phyloP scores from a whole-genome alignment of 2,329 filamentous ascomycete genomes.

The Talaromyces sp. region DNA sequence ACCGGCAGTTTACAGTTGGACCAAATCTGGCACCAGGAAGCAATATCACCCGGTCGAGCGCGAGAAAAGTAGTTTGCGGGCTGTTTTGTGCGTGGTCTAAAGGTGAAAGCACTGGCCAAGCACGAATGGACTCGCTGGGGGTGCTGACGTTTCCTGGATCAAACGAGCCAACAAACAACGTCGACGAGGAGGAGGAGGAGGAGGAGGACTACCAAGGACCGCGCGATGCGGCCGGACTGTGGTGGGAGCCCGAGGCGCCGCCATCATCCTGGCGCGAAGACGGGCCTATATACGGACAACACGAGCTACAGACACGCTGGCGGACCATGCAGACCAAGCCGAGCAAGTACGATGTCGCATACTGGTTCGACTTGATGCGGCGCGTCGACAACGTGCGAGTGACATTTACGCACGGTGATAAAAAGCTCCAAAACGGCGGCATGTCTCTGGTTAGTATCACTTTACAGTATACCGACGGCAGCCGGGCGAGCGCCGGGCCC shows the following conservation, averaged over 20 bases:
- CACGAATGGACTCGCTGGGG: background rate
- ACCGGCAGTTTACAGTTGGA: background rate
- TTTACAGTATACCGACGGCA: background rate
- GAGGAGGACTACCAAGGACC: background rate
- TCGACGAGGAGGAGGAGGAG: background rate
- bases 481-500: background rate
- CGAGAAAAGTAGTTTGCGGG: background rate
- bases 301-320: background rate
- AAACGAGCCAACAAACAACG: background rate
- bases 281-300: background rate
- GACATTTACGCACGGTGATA: background rate
- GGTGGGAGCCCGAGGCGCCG: background rate
- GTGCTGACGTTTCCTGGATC: background rate
- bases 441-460: background rate
- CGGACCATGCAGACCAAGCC: background rate
- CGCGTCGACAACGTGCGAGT: background rate
- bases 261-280: background rate
- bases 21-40: background rate
- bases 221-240: background rate
- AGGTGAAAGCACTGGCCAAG: background rate
- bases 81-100: background rate
- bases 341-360: background rate
- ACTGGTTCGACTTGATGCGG: background rate
- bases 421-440: too few species aligned
- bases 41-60: background rate